Evolutionary conservation across 2,329 filamentous ascomycete genomes (phyloP).

Genomic region (Teratosphaeria destructans): DNA sequence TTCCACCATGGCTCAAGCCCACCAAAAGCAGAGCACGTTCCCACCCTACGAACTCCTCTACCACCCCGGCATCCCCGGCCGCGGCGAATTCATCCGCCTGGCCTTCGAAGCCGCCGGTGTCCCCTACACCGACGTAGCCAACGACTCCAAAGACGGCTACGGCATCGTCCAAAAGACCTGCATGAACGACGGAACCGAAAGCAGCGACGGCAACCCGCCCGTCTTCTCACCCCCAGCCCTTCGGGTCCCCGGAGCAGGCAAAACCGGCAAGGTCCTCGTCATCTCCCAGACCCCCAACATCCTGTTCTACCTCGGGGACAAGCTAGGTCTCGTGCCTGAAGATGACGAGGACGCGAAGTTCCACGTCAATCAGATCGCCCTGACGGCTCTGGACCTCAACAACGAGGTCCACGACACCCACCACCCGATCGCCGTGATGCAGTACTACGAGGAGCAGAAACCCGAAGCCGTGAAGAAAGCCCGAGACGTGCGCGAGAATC

Average conservation of each 20-base stretch:
- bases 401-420: constrained; percentile 68
- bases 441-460: constrained; percentile 69
- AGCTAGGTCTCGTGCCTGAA: constrained; percentile 46
- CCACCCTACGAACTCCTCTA: constrained; percentile 42
- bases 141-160: constrained; percentile 40
- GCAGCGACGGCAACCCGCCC: constrained; percentile 48
- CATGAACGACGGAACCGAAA: constrained; percentile 24
- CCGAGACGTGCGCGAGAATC: constrained; percentile 46
- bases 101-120: constrained; percentile 58
- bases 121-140: constrained; percentile 53
- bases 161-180: constrained; percentile 41
- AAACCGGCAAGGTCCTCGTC: constrained; percentile 45
- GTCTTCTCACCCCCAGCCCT: constrained; percentile 58
- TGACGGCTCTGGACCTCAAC: constrained; percentile 63
- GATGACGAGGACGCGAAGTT: constrained; percentile 38
- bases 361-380: constrained; percentile 50
- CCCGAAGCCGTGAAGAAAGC: constrained; percentile 50
- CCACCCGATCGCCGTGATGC: constrained; percentile 43
- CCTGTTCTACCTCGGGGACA: constrained; percentile 56
- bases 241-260: constrained; percentile 36
- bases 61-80: constrained; percentile 61
- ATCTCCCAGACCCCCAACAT: constrained; percentile 66
- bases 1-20: constrained; percentile 7
- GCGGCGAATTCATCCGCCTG: constrained; percentile 64
- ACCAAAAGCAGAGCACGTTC: constrained; percentile 14